Conservation (phyloP, 176 grass and related monocot species). For the Ensete glaucum region DNA sequence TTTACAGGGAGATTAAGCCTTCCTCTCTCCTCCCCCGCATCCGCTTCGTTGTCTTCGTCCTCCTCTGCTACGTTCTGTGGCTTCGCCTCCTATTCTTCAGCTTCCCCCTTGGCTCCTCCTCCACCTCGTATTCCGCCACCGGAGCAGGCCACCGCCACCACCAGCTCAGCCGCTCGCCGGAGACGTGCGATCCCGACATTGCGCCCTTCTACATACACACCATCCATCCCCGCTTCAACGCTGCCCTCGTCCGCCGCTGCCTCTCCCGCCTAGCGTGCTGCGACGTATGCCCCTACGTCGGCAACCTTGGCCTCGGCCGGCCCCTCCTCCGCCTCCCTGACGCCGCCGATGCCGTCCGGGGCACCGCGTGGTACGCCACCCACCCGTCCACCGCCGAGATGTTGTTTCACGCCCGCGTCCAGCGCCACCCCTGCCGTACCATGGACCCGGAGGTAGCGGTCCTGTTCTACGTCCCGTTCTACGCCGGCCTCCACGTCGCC, state of each 20-base stretch:
- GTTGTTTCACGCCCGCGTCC: slow-evolving; percentile 16
- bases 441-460: not conserved
- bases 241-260: slow-evolving; percentile 5
- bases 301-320: slow-evolving; percentile 27
- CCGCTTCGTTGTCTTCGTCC: not conserved
- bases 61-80: slow-evolving; percentile 12
- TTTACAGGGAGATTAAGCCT: not conserved
- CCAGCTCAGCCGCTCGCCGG: not conserved
- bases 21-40: not conserved
- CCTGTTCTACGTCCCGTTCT: slow-evolving; percentile 25
- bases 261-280: not conserved
- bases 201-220: slow-evolving; percentile 11
- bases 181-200: slow-evolving; percentile 3
- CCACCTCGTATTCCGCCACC: not conserved
- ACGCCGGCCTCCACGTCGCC: slow-evolving; percentile 5
- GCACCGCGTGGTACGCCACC: slow-evolving; percentile 23
- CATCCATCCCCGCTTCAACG: slow-evolving; percentile 10
- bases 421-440: not conserved
- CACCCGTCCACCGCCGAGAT: not conserved
- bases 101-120: not conserved
- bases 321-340: slow-evolving; percentile 5
- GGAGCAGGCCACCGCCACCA: no score
- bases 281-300: slow-evolving; percentile 30
- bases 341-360: not conserved
- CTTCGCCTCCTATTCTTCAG: not conserved